Conservation (phyloP, 164 flowering plant species). For the Umbellularia californica region DNA sequence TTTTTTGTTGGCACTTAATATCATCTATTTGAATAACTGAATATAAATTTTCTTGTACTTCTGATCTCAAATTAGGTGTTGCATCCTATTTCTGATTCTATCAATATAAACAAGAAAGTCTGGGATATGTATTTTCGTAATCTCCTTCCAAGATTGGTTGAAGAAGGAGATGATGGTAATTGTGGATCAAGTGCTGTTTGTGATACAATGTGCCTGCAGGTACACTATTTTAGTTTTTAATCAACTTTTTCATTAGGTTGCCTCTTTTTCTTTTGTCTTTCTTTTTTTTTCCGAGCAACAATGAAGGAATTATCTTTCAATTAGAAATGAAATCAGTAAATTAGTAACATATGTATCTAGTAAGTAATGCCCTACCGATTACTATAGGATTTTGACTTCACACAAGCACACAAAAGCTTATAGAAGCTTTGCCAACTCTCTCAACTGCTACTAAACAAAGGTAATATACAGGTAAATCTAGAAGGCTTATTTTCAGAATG, state of each 20-base stretch:
- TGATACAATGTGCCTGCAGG: constrained; percentile 93
- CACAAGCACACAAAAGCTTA: too few relatives aligned
- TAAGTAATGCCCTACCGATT: too few relatives aligned
- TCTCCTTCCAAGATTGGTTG: constrained; percentile 79
- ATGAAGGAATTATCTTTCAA: too few relatives aligned
- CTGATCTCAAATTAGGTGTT: constrained; percentile 51
- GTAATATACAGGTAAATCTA: too few relatives aligned
- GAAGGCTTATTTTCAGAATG: too few relatives aligned
- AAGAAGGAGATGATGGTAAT: constrained; percentile 88
- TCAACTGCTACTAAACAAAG: not conserved
- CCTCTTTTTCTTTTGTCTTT: not conserved
- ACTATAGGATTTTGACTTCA: too few relatives aligned
- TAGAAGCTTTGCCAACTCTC: not conserved
- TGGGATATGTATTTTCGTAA: constrained; percentile 82
- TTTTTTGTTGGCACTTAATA: not conserved
- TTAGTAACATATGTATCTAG: too few relatives aligned
- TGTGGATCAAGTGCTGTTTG: constrained; percentile 88
- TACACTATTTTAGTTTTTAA: constrained; percentile 14
- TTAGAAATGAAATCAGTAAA: too few relatives aligned
- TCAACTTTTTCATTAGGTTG: not conserved
- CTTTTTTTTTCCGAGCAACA: not conserved
- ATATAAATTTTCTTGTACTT: constrained; percentile 4
- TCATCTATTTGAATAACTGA: not conserved
- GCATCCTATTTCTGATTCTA: constrained; percentile 69
- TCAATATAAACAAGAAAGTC: constrained; percentile 70